Base-by-base conservation (phyloP, 202 grass and related monocot species). In the Musa balbisiana region DNA sequence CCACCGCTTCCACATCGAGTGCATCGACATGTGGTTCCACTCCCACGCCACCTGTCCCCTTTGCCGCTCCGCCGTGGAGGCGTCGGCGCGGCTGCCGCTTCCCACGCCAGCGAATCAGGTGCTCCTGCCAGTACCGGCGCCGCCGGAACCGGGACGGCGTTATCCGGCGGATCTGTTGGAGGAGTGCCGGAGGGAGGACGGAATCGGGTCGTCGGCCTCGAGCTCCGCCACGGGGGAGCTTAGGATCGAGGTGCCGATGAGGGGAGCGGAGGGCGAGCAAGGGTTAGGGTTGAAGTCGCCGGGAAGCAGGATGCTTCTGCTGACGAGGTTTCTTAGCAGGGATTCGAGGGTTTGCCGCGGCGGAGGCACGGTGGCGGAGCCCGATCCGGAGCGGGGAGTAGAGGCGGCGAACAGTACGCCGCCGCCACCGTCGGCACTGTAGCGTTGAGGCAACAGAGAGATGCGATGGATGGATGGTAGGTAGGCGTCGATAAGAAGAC, bases 1-100 rank as follows among this genome's bases (percentile, higher is more conserved):
- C 2, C 92, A 90, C 77, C 65, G 66, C 20, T 92, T 96, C 76
- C 92, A 96, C 73, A 66, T 91, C 11, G 83, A 86, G 22, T 92
- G 89, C 82, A 81, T 96, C 2, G 92, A 76, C 75, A 79, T 79
- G 71, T 90, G 92, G 89, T 80, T 96, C 19, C 70, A 26, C 9
- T 83, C 80, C 52, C 87, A 92, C 65, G 67, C 81, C 82, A 92
- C 85, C n/a, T 96, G 87, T 79, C 92, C 92, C 4, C 79, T 96
- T 67, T 96, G 92, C 85, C 87, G 92, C 13, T 70, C 87, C 24
- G 17, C 19, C 76, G 85, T 92, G 20, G 78, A 71, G 52, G 56
- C 53, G 33, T 43, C 33, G 33, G 33, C 33, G 33, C 33, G 33
- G 33, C 33, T 6, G 17, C 2, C 16, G 8, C 53, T 62, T n/a